Evolutionary conservation across 1,139 yeast genomes (phyloP).

Genomic region (Candida neerlandica): DNA sequence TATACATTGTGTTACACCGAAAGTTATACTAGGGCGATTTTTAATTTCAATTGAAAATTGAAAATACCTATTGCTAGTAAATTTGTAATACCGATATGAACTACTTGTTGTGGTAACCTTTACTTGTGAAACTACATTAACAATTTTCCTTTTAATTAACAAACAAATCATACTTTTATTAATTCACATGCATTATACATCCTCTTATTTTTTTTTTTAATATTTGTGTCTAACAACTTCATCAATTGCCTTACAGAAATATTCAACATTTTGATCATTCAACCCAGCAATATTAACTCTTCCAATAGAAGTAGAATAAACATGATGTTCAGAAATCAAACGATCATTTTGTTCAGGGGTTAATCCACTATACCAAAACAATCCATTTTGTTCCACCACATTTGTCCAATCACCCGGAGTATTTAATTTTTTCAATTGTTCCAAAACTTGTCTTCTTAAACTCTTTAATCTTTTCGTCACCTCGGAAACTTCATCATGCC

Average conservation of each 20-base stretch:
- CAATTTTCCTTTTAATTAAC: no score
- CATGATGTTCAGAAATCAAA: slow-evolving; percentile 36
- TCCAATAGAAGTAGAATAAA: slow-evolving; percentile 40
- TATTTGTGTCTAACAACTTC: slow-evolving; percentile 33
- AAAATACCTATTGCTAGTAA: no score
- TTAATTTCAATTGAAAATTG: no score
- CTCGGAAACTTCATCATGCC: slow-evolving; percentile 38
- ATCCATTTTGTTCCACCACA: slow-evolving; percentile 39
- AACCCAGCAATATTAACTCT: slow-evolving; percentile 50
- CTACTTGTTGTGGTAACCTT: no score
- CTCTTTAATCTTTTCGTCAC: slow-evolving; percentile 33
- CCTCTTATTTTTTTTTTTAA: neutral
- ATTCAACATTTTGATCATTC: slow-evolving; percentile 37
- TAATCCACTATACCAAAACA: slow-evolving; percentile 49
- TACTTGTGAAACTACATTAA: no score
- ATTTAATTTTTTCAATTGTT: slow-evolving; percentile 29
- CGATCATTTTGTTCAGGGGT: slow-evolving; percentile 31
- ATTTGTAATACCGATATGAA: no score
- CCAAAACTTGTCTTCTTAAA: slow-evolving; percentile 30
- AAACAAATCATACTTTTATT: neutral
- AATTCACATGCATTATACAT: neutral
- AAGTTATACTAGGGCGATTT: no score
- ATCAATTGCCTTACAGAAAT: slow-evolving; percentile 39
- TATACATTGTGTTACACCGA: no score
- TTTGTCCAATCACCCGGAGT: slow-evolving; percentile 50